phyloP scores from a whole-genome alignment of 2,329 filamentous ascomycete genomes.

The Paramyrothecium roridum region DNA sequence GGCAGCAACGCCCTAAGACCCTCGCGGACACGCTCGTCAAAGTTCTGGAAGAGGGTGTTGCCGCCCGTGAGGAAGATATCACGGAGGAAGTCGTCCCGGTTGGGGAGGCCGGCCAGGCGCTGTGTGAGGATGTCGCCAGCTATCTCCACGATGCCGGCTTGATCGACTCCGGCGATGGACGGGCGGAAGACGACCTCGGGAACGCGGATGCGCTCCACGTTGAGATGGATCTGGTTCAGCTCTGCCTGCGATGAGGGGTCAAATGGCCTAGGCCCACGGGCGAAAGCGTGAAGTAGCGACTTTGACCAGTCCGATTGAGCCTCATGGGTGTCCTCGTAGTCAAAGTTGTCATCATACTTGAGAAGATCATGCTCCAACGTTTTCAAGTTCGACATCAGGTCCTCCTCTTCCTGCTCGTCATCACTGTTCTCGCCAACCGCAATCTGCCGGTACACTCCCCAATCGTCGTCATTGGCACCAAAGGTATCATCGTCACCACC shows the following conservation, averaged over 20 bases:
- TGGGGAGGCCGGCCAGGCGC: conserved; percentile 58
- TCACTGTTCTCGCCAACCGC: conserved; percentile 79
- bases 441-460: conserved; percentile 94
- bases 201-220: conserved; percentile 92
- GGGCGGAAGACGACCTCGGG: conserved; percentile 93
- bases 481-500: conserved; percentile 95
- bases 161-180: conserved; percentile 85
- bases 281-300: conserved; percentile 83
- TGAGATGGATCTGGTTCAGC: conserved; percentile 86
- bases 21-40: conserved; percentile 74
- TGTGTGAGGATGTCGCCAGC: conserved; percentile 85
- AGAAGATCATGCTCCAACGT: conserved; percentile 81
- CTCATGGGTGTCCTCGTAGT: conserved; percentile 86
- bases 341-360: conserved; percentile 82
- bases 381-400: conserved; percentile 71
- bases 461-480: conserved; percentile 95
- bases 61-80: conserved; percentile 97
- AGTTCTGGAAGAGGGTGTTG: conserved; percentile 79
- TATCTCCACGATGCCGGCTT: conserved; percentile 91
- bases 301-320: conserved; percentile 96
- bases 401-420: conserved; percentile 90
- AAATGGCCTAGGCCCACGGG: conserved; percentile 83
- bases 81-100: conserved; percentile 68
- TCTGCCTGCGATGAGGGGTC: conserved; percentile 76
- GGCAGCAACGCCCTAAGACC: conserved; percentile 74